Base-by-base conservation (phyloP, 306 rosid genomes). In the Medicago lupulina region DNA sequence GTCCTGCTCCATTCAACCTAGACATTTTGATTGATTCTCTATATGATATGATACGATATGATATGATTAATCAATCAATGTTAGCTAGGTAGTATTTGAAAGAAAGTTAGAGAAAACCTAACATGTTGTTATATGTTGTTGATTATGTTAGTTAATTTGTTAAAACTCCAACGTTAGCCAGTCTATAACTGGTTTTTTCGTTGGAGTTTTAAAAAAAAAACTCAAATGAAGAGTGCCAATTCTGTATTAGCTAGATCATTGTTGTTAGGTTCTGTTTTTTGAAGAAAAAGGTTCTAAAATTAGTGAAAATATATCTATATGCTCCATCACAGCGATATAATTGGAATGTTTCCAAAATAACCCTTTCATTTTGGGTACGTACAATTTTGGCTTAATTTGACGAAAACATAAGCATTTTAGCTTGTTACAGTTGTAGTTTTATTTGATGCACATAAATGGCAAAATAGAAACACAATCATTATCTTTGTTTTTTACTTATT, bases 1-100 rank as follows among this genome's bases (percentile, higher is more conserved):
- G 84, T 9, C 86, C 86, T 23, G 38, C 89, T 61, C 31, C 11
- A 58, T 73, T 81, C 12, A 77, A 77, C 90, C 85, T 41, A 16
- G 47, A 71, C 39, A 67, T 67, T 7, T 51, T 16, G 9, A 0
- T 2, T 49, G 12, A 11, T 12, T 28, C 4, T 28, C 31, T 28
- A 1, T 28, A 0, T 28, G 23, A 21, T 11, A 10, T 14, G 13
- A 31, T 36, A 53, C 21, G 38, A 34, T 31, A 31, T 28, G 31
- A 28, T 28, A 28, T 28, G 7, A 34, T 34, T 34, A 34, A 34
- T 34, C 36, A 31, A 31, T 31, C 38, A 34, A 4, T 53, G 15
- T 4, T 49, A 28, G 31, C 31, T 28, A 28, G 31, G 0, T 28
- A 28, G 4, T 28, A 28, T 28, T 28, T 28, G 31, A 28, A 28